These are phyloP conservation scores for Chimonanthus salicifolius DNA, from an alignment of 164 flowering plant genomes.

Conservation along the genomic window DNA sequence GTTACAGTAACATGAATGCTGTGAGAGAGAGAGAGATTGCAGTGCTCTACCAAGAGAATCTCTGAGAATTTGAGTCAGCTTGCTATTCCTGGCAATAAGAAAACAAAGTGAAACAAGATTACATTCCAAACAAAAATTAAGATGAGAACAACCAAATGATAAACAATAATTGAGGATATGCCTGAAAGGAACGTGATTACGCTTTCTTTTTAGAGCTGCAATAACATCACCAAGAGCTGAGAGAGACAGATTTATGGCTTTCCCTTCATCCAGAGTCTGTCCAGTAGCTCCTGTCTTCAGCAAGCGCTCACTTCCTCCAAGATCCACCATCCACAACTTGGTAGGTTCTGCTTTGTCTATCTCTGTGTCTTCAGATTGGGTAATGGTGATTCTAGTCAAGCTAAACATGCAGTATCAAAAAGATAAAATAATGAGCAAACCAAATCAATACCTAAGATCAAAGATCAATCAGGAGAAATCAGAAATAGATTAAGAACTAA, in stretches of 20 bases:
- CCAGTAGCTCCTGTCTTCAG: constrained; percentile 85
- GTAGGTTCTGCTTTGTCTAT: constrained; percentile 35
- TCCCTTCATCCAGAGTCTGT: constrained; percentile 75
- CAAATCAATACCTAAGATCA: constrained; percentile 20
- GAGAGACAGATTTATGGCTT: constrained; percentile 81
- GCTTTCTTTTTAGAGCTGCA: constrained; percentile 67
- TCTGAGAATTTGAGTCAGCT: constrained; percentile 74
- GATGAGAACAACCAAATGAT: neutral
- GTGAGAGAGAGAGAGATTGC: constrained; percentile 1
- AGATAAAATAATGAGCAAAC: constrained; percentile 34
- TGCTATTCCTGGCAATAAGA: constrained; percentile 69
- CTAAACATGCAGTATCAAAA: constrained; percentile 49
- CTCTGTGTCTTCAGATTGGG: constrained; percentile 27
- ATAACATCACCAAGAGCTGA: constrained; percentile 87
- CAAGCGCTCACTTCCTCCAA: constrained; percentile 82
- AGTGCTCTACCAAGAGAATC: constrained; percentile 62
- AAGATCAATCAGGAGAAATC: neutral
- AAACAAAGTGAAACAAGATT: constrained; percentile 8
- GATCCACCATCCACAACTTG: constrained; percentile 91
- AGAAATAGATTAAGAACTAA: constrained; percentile 29
- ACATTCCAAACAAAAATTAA: neutral
- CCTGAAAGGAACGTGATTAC: constrained; percentile 79
- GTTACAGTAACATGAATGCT: neutral
- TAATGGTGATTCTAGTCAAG: constrained; percentile 66
- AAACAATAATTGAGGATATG: constrained; percentile 21